Conservation (phyloP, 176 grass and related monocot genomes). For the Eleusine coracana region DNA sequence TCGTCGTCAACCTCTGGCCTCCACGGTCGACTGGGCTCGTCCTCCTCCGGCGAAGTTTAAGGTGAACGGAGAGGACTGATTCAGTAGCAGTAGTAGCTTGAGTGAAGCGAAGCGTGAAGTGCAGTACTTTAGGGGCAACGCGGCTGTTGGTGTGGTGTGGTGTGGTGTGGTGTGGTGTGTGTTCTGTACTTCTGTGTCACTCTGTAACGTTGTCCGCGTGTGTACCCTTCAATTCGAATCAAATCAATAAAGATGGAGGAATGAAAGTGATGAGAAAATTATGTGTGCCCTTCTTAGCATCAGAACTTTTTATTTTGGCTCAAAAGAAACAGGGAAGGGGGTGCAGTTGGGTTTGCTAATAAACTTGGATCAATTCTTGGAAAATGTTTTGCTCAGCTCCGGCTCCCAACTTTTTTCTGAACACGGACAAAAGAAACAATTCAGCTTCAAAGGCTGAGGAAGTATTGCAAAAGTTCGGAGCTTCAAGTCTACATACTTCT, state of each 20-base stretch:
- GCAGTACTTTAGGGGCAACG: constrained; percentile 1
- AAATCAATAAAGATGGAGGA: constrained; percentile 33
- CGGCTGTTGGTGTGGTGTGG: constrained; percentile 1
- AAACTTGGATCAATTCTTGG: too few relatives aligned
- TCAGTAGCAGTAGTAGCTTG: neutral
- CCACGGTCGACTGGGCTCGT: neutral
- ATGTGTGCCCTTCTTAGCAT: neutral
- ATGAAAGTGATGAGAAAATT: neutral
- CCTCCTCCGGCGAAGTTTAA: constrained; percentile 35
- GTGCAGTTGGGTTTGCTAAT: too few relatives aligned
- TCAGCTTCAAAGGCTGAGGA: too few relatives aligned
- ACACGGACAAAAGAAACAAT: too few relatives aligned
- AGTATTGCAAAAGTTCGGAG: too few relatives aligned
- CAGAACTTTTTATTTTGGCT: neutral
- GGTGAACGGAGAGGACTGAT: constrained; percentile 15
- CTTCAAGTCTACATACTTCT: too few relatives aligned
- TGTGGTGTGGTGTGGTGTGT: neutral
- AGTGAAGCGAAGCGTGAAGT: constrained; percentile 17
- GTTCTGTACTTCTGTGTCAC: neutral
- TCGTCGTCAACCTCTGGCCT: neutral
- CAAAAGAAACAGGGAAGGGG: neutral
- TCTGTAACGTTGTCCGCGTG: neutral
- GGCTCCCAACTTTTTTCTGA: too few relatives aligned
- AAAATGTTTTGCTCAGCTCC: too few relatives aligned
- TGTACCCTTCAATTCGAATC: neutral